A percentile compares a stretch with the other conserved stretches of the same genome.
phyloP scores from a whole-genome alignment of 441 rosid genomes.

The Erodium trifolium region DNA sequence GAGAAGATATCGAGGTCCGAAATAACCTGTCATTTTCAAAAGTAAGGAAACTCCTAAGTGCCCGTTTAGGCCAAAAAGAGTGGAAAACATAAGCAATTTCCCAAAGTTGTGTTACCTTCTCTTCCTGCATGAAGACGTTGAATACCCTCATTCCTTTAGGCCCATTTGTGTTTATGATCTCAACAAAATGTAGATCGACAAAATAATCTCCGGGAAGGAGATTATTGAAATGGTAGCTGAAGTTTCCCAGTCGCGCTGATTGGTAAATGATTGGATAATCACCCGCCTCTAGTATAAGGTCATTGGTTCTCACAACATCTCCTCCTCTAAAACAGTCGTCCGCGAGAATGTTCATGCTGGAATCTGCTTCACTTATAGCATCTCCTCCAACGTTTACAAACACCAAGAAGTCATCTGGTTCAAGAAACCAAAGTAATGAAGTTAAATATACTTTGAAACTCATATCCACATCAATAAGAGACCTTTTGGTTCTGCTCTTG shows the following conservation, averaged over 20 bases:
- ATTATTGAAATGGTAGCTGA: conserved; percentile 42
- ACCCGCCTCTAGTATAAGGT: conserved; percentile 56
- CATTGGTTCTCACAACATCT: conserved; percentile 53
- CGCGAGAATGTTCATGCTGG: conserved; percentile 29
- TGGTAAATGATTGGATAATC: conserved; percentile 61
- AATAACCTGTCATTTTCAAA: conserved; percentile 45
- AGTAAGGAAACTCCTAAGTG: conserved; percentile 8
- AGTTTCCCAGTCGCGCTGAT: conserved; percentile 68
- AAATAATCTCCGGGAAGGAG: conserved; percentile 52
- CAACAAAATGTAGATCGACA: conserved; percentile 72
- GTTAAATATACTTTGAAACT: not conserved
- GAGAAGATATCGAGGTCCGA: conserved; percentile 74
- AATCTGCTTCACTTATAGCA: conserved; percentile 34
- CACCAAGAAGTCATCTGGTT: conserved; percentile 49
- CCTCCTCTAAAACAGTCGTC: conserved; percentile 67
- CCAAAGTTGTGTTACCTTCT: conserved; percentile 43
- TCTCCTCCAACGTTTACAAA: conserved; percentile 74
- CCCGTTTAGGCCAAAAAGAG: not conserved
- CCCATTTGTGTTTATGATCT: conserved; percentile 71
- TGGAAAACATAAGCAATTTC: not conserved
- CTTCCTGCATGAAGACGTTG: conserved; percentile 74
- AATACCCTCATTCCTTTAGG: conserved; percentile 80
- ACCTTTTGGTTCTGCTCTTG: not conserved
- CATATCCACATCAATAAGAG: not conserved
- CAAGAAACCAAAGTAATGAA: conserved; percentile 11